Base-by-base conservation (phyloP, 2,329 filamentous ascomycete genomes). In the Colletotrichum liriopes region DNA sequence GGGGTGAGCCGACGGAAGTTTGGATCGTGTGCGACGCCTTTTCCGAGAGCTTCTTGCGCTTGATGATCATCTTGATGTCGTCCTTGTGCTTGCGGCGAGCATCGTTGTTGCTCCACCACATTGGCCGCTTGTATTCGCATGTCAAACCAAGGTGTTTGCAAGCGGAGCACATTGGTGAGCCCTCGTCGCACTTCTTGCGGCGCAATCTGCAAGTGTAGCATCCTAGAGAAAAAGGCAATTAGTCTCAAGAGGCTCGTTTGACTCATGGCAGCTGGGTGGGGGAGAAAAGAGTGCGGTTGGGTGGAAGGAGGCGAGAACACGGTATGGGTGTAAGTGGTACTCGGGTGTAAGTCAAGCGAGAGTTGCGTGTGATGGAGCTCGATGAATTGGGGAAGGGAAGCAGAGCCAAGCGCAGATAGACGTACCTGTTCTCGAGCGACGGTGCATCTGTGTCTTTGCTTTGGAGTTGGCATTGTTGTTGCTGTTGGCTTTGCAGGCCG, bases 51-150 rank as follows among this genome's bases (percentile, higher is more conserved):
- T 98, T 98, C 81, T 96, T 98, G 81, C 93, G 91, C 90, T 98
- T 98, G 87, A 99, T 98, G 83, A 96, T 94, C 83, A 93, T 93
- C 89, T 99, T 99, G 88, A 99, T 97, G 77, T 92, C 86, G 81
- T 98, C 96, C 86, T 98, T 99, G 82, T 98, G 94, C 68, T 92
- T 86, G 77, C 93, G 91, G 77, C 96, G 89, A 79, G 93, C 91
- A 75, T 98, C 95, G 79, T 93, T 93, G 87, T 96, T 98, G 84
- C 93, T 93, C 96, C 96, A 99, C 96, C 96, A 99, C 84, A 94
- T 91, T 47, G 96, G 96, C 80, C 95, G 88, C 88, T 97, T 98
- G 86, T 98, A 99, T 86, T 98, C 95, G 86, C 96, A 99, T 78
- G 89, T 88, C 69, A 99, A 88, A 65, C 93, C 93, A 68, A 99